These are phyloP conservation scores for Brassica incana DNA, from an alignment of 345 rosid species.

Conservation along the genomic window DNA sequence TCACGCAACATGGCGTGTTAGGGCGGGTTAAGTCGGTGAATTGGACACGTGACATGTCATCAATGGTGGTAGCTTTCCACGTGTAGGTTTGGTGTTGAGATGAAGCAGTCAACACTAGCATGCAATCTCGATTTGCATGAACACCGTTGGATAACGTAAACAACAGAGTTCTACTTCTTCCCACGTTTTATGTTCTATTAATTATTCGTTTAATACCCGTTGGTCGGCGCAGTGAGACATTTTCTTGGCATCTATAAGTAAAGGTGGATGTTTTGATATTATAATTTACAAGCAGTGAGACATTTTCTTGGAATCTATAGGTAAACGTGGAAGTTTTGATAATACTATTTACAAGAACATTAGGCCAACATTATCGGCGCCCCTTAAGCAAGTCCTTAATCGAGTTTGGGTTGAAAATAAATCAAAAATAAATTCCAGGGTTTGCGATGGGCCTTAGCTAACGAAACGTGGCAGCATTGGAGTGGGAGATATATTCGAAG, in stretches of 20 bases:
- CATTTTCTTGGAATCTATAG: no score
- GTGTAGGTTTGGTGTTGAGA: constrained; percentile 9
- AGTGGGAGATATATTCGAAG: no score
- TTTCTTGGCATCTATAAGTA: neutral
- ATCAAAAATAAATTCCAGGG: no score
- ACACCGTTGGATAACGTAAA: constrained; percentile 21
- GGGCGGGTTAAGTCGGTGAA: constrained; percentile 21
- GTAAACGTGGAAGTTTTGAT: neutral
- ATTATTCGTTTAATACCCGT: neutral
- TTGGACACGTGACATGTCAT: constrained; percentile 11
- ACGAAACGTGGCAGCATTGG: no score
- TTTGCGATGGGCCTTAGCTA: no score
- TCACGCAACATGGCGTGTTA: constrained; percentile 34
- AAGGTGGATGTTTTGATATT: constrained; percentile 1
- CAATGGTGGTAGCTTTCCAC: constrained; percentile 18
- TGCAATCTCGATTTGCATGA: constrained; percentile 28
- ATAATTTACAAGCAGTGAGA: no score
- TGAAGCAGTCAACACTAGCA: neutral
- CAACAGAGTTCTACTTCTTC: neutral
- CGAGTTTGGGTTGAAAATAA: no score
- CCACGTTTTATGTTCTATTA: constrained; percentile 12
- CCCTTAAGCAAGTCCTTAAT: no score
- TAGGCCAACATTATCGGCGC: no score
- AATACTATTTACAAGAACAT: neutral
- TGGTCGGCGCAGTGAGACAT: constrained; percentile 4